Evolutionary conservation across 208 protist genomes (phyloP), one percentile per base, ranked within the genome.

Genomic region (Acanthamoeba divionensis): DNA sequence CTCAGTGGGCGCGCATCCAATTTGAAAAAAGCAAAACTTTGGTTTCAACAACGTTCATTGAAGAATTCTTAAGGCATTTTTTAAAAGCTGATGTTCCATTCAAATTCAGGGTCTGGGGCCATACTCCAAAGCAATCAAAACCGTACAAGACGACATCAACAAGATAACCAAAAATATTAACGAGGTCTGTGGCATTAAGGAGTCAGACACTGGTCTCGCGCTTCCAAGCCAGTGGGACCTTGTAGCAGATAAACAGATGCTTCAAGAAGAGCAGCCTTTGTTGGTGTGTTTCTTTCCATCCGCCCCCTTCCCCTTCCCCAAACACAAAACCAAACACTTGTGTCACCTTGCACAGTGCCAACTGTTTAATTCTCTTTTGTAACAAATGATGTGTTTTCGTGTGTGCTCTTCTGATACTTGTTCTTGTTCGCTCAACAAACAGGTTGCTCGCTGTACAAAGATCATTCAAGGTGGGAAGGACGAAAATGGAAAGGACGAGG

Each of bases 151-250:
- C 26, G 98, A 98, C 87, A 96, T 99, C 45, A 98, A 98, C 85
- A 97, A 95, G 60, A 97, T 98, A 65, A 95, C 95, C 79, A 98
- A 99, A 90, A 77, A 89, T 41, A 96, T 99, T 21, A 99, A 98
- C 91, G 98, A 98, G 90, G 90, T 99, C 48, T 95, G 95, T 0
- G 93, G 94, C 93, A 97, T 99, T 88, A 99, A 99, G 94, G 99
- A 99, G 91, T 98, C 97, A 69, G 99, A 99, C 95, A 99, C 99
- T 77, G 99, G 99, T 60, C 97, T 99, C 18, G 97, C 98, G 1
- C 98, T 98, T 65, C 98, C 98, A 24, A 97, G 96, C 69, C 94
- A 98, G 91, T 99, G 99, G 99, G 99, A 99, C 94, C 95, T 99
- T 9, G 97, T 98, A 82, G 97, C 94, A 47, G 99, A 99, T 92